Evolutionary conservation across 2,329 filamentous ascomycete genomes (phyloP), one percentile per base, ranked within the genome.

Genomic region (Arachnomyces sp.): DNA sequence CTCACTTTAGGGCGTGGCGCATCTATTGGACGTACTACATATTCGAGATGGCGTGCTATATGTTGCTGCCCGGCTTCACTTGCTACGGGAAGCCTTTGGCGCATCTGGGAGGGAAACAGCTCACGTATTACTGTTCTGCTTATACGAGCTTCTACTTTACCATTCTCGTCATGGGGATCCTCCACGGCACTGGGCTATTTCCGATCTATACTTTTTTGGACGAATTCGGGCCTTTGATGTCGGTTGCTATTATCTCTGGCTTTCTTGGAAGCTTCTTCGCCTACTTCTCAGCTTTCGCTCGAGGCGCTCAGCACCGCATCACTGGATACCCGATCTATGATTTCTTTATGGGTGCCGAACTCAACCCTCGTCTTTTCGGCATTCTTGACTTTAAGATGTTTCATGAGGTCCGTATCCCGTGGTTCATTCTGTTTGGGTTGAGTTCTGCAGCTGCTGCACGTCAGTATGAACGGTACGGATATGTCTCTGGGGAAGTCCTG

Each of bases 1-100:
- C 92, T 2, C 80, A 79, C 43, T 59, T 79, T 40, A 81, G 81
- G 60, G 88, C 89, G 2, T 98, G 90, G 89, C 66, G 72, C 43
- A 92, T 94, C 58, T 98, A 96, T 72, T 98, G 92, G 92, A 71
- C 73, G 40, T 95, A 94, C 64, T 82, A 94, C 67, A 62, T 93
- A 52, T 83, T 87, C 41, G 85, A 96, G 67, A 84, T 74, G 42
- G 70, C 78, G 28, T 83, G 83, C 60, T 96, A 96, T 67, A 77
- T 90, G 55, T 67, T 81, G 44, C 76, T 95, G 56, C 92, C 92
- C 2, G 92, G 92, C 48, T 79, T 96, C 46, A 88, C 81, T 67
- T 79, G 80, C 43, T 84, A 86, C 57, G 92, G 92, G 51, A 94
- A 94, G 68, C 83, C 89, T 37, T 76, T 98, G 31, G 76, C 81